These are phyloP conservation scores for Penicillium malachiteum DNA, from an alignment of 495 filamentous ascomycete genomes.

Conservation along the genomic window DNA sequence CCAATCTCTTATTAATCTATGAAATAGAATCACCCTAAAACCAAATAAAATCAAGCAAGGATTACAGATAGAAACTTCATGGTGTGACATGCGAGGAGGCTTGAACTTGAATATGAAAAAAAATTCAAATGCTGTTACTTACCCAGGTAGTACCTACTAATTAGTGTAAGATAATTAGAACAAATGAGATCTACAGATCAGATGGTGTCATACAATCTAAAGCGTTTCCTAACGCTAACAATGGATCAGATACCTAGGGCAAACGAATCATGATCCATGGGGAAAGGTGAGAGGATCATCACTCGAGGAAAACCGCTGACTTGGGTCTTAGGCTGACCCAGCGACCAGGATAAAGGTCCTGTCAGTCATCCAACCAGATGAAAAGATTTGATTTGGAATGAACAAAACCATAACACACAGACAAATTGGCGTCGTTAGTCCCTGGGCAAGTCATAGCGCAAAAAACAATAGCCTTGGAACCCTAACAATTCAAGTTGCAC, in stretches of 20 bases:
- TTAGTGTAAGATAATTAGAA: neutral
- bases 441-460: constrained; percentile 19
- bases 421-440: constrained; percentile 18
- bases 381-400: constrained; percentile 25
- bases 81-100: constrained; percentile 34
- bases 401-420: constrained; percentile 14
- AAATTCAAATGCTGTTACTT: neutral
- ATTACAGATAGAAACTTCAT: constrained; percentile 17
- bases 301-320: constrained; percentile 32
- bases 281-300: constrained; percentile 24
- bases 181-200: neutral
- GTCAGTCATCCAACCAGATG: constrained; percentile 34
- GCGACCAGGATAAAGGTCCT: constrained; percentile 37
- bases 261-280: constrained; percentile 7
- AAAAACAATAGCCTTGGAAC: constrained; percentile 4
- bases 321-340: constrained; percentile 37
- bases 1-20: neutral
- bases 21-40: constrained; percentile 13
- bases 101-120: neutral
- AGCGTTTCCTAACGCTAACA: neutral
- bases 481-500: constrained; percentile 12
- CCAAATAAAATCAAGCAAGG: constrained; percentile 45
- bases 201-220: constrained; percentile 1
- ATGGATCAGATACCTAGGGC: neutral
- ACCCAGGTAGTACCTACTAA: neutral